These are phyloP conservation scores for Erodium trifolium DNA, from an alignment of 441 rosid species.

Conservation along the genomic window DNA sequence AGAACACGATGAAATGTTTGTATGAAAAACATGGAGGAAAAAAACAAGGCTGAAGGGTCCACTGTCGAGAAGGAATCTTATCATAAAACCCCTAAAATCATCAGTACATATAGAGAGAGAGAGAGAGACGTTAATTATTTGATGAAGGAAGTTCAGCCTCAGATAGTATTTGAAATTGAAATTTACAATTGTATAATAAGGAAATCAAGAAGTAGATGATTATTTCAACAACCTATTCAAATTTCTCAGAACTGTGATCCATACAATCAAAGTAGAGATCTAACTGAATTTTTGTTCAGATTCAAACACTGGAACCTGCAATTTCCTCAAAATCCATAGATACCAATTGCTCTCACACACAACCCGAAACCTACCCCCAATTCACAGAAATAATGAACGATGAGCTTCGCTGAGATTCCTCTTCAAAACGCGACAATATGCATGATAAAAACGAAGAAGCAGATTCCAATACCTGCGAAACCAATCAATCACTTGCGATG, in stretches of 20 bases:
- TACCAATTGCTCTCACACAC: background rate
- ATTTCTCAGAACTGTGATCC: background rate
- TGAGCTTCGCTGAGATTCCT: background rate
- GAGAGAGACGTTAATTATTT: background rate
- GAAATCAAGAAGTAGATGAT: background rate
- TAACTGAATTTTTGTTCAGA: background rate
- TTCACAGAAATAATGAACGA: background rate
- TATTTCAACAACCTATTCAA: background rate
- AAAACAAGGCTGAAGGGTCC: background rate
- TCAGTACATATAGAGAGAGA: background rate
- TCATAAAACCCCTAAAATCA: background rate
- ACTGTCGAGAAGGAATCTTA: too few relatives aligned
- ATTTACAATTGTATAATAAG: background rate
- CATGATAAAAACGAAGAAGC: background rate
- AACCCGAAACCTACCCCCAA: background rate
- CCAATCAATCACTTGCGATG: background rate
- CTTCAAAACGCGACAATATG: background rate
- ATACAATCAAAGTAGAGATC: constrained; percentile 7
- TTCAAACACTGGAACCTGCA: background rate
- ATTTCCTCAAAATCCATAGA: background rate
- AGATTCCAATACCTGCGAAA: background rate
- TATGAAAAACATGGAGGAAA: background rate
- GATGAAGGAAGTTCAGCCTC: background rate
- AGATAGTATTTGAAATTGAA: background rate
- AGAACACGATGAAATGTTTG: background rate